Evolutionary conservation across 768 basidiomycete genomes (phyloP), one percentile per base, ranked within the genome.

Genomic region (Phallus indusiatus): DNA sequence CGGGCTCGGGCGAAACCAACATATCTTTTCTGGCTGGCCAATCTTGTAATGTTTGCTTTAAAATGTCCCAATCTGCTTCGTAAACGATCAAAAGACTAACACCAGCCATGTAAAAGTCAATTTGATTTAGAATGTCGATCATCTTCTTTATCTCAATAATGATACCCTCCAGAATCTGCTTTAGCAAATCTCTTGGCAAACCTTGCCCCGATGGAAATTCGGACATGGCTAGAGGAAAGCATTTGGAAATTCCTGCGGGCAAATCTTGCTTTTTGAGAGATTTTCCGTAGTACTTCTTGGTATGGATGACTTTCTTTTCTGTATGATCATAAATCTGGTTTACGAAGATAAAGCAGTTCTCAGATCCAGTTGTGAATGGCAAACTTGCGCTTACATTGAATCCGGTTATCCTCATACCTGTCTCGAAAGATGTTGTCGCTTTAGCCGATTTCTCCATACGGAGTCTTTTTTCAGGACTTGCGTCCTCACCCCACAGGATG

Each of bases 371-470:
- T n/a, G n/a, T n/a, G n/a, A n/a, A n/a, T n/a, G n/a, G n/a, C 4
- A 16, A 34, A 51, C 14, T 51, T 20, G 48, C 33, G 68, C 79
- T 55, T 63, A 93, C 95, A 77, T 93, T 90, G 71, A 92, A 97
- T 7, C 90, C 96, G 1, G 94, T 96, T 53, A 97, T 70, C 42
- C 90, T 73, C 3, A 97, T 62, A 0, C 95, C 96, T 0, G 85
- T 87, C 69, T 84, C 80, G 1, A 77, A 68, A 10, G 82, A 86
- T 1, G 95, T 97, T 0, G 90, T 85, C 10, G 78, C 71, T 28
- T 72, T 75, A 0, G 92, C 92, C 1, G 78, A 76, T 65, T 81
- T 77, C 58, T 79, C 74, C 94, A 94, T 94, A 22, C 89, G 82
- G 46, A 73, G 78, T 60, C 80, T 77, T 73, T 99, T 99, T 59